Evolutionary conservation across 2,329 filamentous ascomycete species (phyloP), one percentile per base, ranked within the genome.

Genomic region (Clonostachys rosea): DNA sequence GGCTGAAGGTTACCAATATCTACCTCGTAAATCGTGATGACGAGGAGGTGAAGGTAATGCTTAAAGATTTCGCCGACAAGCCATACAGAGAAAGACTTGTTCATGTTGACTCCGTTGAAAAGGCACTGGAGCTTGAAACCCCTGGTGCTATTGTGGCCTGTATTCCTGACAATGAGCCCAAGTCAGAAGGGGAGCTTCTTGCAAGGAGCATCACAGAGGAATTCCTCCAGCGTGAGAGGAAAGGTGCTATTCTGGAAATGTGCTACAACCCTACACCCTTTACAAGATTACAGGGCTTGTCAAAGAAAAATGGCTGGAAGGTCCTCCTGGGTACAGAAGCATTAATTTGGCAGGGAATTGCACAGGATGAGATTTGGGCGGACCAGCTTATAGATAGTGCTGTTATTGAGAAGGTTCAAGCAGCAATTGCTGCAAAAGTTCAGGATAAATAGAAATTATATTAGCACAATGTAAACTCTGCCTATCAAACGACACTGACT

Each of bases 1-100:
- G 80, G 74, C 77, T 92, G 64, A 76, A 78, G 48, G 84, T 81
- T 37, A 79, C 75, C 20, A 74, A 74, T 37, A 83, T 92, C 53
- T 94, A 92, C 65, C 74, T 92, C 36, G 85, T 91, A 44, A 91
- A 91, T 66, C 79, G 89, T 34, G 86, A 91, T 59, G 67, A 69
- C 16, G 61, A 58, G 30, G 88, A 92, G 64, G 83, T 91, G 16
- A 73, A 77, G 5, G 76, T 80, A 33, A 81, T 92, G 12, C 71
- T 91, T 3, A 62, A 67, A 1, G 86, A 89, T 64, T 88, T 84
- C 60, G 67, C 57, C 3, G 62, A 69, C 41, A 71, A 76, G 40
- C 81, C 83, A 14, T 85, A 83, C 59, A 78, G 85, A 47, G 66
- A 78, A 44, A 68, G 71, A 17, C 65, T 91, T 2, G 52, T 83